phyloP scores from a whole-genome alignment of 306 rosid species.

The Glycine soja region DNA sequence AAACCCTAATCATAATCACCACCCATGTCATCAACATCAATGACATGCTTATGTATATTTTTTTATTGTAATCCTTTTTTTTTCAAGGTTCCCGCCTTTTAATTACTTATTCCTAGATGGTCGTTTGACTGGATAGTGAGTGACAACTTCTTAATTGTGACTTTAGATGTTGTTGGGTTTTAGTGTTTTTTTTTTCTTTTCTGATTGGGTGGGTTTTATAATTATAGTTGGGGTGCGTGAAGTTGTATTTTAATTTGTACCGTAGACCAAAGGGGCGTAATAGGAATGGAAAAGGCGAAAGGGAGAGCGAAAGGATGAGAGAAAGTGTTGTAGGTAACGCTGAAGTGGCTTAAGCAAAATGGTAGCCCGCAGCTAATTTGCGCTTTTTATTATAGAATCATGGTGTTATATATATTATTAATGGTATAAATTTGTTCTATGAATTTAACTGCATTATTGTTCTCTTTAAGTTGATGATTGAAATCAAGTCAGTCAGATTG shows the following conservation, averaged over 20 bases:
- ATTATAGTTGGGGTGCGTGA: constrained; percentile 19
- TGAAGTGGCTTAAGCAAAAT: constrained; percentile 68
- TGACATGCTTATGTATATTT: constrained; percentile 8
- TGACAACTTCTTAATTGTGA: constrained; percentile 46
- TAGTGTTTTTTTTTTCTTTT: background rate
- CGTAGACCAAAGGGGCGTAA: constrained; percentile 24
- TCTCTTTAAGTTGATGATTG: too few species aligned
- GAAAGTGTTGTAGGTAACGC: constrained; percentile 37
- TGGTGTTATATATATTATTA: constrained; percentile 33
- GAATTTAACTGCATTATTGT: background rate
- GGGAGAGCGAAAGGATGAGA: too few species aligned
- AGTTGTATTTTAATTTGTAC: constrained; percentile 42
- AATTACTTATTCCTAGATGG: constrained; percentile 38
- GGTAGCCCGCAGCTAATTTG: constrained; percentile 77
- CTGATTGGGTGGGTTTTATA: constrained; percentile 38
- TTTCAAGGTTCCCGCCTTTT: too few species aligned
- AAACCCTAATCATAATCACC: background rate
- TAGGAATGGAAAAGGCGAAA: background rate
- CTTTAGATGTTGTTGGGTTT: constrained; percentile 5
- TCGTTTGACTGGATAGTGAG: constrained; percentile 50
- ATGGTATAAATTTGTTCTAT: constrained; percentile 27
- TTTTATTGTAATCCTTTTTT: background rate
- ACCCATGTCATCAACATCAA: constrained; percentile 11
- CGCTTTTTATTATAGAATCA: constrained; percentile 21
- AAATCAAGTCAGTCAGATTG: background rate